Evolutionary conservation across 2,329 filamentous ascomycete genomes (phyloP).

Genomic region (Hypoxylon sp.): DNA sequence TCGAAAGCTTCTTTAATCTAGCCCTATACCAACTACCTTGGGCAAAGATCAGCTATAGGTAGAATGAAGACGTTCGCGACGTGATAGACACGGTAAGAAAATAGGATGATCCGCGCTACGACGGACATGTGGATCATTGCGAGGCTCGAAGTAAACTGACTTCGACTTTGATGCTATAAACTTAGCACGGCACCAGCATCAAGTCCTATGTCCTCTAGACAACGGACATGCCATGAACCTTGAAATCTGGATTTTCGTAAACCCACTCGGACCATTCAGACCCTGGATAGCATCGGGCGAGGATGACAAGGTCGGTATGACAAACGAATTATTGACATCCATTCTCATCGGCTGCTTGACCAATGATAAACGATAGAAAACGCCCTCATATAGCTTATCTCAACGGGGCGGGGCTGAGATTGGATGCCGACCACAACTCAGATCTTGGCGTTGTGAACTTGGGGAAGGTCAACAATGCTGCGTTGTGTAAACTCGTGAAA

Average conservation of each 20-base stretch:
- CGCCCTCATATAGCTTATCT: conserved; percentile 36
- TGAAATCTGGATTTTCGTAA: conserved; percentile 21
- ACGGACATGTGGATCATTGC: not conserved
- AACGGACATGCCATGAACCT: conserved; percentile 12
- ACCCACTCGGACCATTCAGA: conserved; percentile 14
- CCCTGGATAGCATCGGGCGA: conserved; percentile 35
- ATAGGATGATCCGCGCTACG: conserved; percentile 1
- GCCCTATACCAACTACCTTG: conserved; percentile 28
- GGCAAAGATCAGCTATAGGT: conserved; percentile 30
- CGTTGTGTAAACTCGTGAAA: conserved; percentile 28
- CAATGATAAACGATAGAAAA: conserved; percentile 17
- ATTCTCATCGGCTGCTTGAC: conserved; percentile 17
- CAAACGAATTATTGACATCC: conserved; percentile 23
- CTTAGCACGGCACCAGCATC: not conserved
- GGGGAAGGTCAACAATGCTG: conserved; percentile 24
- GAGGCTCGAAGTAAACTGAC: conserved; percentile 13
- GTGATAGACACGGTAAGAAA: conserved; percentile 1
- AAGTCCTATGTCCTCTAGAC: conserved; percentile 18
- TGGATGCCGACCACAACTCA: conserved; percentile 31
- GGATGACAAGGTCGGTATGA: conserved; percentile 26
- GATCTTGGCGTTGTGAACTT: conserved; percentile 37
- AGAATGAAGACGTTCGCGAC: not conserved
- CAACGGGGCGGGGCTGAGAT: conserved; percentile 31
- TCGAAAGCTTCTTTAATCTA: conserved; percentile 9
- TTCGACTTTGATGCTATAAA: conserved; percentile 8